Evolutionary conservation across 2,329 filamentous ascomycete species (phyloP).

Genomic region (Plectosphaerella cucumerina): DNA sequence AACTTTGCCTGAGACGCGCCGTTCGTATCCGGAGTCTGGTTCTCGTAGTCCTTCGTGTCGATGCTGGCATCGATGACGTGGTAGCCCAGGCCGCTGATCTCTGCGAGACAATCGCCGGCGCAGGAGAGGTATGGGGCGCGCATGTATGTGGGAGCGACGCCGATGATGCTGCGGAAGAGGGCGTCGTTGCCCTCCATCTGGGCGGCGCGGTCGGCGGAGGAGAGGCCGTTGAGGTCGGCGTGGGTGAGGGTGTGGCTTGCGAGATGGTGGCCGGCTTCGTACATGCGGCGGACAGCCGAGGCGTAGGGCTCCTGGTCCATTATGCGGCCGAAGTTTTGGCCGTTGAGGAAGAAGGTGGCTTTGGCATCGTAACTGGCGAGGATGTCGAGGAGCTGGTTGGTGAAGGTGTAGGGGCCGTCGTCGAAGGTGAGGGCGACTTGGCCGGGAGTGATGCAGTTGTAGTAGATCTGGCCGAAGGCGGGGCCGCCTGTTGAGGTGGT

Average conservation of each 20-base stretch:
- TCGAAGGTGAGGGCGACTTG: slow-evolving; percentile 42
- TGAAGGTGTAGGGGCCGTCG: slow-evolving; percentile 40
- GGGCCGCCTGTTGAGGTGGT: neutral
- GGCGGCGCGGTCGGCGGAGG: slow-evolving; percentile 24
- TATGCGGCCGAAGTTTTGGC: slow-evolving; percentile 34
- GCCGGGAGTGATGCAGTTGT: slow-evolving; percentile 25
- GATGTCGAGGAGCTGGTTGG: slow-evolving; percentile 33
- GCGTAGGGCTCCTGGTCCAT: slow-evolving; percentile 33
- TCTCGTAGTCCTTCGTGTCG: slow-evolving; percentile 58
- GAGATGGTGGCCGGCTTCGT: slow-evolving; percentile 38
- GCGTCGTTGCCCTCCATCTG: slow-evolving; percentile 42
- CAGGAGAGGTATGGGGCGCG: slow-evolving; percentile 42
- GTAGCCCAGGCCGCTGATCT: slow-evolving; percentile 38
- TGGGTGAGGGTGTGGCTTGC: slow-evolving; percentile 36
- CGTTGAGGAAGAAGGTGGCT: slow-evolving; percentile 38
- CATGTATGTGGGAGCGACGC: slow-evolving; percentile 38
- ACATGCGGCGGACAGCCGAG: slow-evolving; percentile 32
- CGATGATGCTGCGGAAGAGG: slow-evolving; percentile 36
- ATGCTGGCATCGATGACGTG: slow-evolving; percentile 53
- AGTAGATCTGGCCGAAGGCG: slow-evolving; percentile 5
- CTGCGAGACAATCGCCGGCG: slow-evolving; percentile 15
- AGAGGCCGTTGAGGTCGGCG: slow-evolving; percentile 32
- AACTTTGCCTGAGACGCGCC: slow-evolving; percentile 36
- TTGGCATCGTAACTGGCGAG: slow-evolving; percentile 24
- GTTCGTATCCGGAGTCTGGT: slow-evolving; percentile 45